Evolutionary conservation across 805 yeast genomes (phyloP), one percentile per base, ranked within the genome.

Genomic region (Ogataea methylovora): DNA sequence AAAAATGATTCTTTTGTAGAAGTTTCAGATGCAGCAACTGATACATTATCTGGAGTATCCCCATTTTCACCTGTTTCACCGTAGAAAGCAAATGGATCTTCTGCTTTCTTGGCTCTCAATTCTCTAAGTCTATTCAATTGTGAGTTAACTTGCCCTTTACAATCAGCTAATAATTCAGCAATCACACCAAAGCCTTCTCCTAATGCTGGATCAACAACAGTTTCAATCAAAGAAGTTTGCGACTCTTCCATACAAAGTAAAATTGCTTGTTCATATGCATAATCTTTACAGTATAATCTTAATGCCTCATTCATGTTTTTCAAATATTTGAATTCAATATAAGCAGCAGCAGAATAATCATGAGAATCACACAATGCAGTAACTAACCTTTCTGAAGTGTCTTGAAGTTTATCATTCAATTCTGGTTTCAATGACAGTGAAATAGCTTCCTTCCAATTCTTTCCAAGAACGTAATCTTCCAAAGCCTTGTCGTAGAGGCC

Each of bases 91-190:
- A 77, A 79, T 13, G 96, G 95, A 56, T 90, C 95, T 40, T 76
- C 79, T 30, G 66, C 72, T 47, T 90, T 90, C 66, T 88, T 88
- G 13, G 71, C 67, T 46, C 98, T 73, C 36, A 92, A 66, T 46
- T 87, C 97, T 37, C 95, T 71, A 41, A 92, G 61, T 52, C 99
- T 76, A 40, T 65, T 73, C 44, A 87, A 62, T 60, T 92, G 99
- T 0, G 97, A 83, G 29, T 66, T 71, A 15, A 84, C 59, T 64
- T 92, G 99, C 12, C 82, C 75, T 46, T 75, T 77, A 63, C 97
- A 92, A 55, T 92, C 99, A n/a, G 96, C 92, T 26, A 90, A 56
- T 22, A 92, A 65, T 58, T 92, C 97, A 5, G 94, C 90, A 41
- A 87, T 66, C 0, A 71, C 64, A 43, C 94, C 95, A 58, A 87